A percentile compares a stretch with the other conserved stretches of the same genome.
phyloP scores from a whole-genome alignment of 2,329 filamentous ascomycete genomes.

The Phialophora chinensis region DNA sequence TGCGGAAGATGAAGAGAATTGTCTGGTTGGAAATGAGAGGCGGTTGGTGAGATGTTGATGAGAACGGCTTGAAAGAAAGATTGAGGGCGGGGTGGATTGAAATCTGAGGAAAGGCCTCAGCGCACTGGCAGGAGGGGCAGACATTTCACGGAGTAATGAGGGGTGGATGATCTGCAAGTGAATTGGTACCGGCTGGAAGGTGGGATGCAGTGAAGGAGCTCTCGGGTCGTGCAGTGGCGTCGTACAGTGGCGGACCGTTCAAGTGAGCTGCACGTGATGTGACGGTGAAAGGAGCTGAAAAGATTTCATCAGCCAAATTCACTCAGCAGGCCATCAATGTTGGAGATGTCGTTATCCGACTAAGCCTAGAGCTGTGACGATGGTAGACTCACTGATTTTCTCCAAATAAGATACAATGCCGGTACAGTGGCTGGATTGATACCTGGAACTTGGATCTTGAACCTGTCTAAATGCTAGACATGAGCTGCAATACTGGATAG shows the following conservation, averaged over 20 bases:
- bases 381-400: background rate
- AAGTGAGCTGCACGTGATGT: conserved; percentile 13
- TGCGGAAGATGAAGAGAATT: conserved; percentile 57
- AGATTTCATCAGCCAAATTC: conserved; percentile 19
- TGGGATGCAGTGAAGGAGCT: conserved; percentile 7
- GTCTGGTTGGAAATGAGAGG: conserved; percentile 29
- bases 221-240: conserved; percentile 4
- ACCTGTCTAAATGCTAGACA: conserved; percentile 3
- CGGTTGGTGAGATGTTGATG: conserved; percentile 11
- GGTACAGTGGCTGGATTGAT: background rate
- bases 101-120: conserved; percentile 5
- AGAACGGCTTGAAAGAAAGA: conserved; percentile 16
- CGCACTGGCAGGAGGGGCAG: background rate
- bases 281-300: background rate
- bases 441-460: background rate
- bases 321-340: background rate
- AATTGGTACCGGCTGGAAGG: conserved; percentile 4
- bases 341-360: background rate
- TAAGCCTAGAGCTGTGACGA: background rate
- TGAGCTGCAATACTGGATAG: conserved; percentile 3
- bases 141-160: conserved; percentile 8
- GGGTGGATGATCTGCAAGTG: conserved; percentile 1
- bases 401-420: background rate
- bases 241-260: conserved; percentile 3
- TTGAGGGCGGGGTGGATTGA: conserved; percentile 6